phyloP scores from a whole-genome alignment of 352 stramenopile species.

The Hyaloperonospora brassicae region DNA sequence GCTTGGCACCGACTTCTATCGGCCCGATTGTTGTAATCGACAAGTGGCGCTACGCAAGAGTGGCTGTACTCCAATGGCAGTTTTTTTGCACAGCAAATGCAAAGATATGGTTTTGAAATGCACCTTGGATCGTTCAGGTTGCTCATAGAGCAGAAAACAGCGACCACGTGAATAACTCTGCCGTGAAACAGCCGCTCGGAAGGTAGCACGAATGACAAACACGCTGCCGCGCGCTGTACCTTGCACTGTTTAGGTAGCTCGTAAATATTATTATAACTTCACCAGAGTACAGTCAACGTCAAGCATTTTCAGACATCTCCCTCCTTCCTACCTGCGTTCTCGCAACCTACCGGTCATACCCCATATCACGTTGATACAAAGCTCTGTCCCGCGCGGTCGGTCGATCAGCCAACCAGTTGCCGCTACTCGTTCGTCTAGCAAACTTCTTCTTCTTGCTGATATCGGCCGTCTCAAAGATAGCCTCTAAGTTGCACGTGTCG shows the following conservation, averaged over 20 bases:
- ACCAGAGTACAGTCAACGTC: constrained; percentile 14
- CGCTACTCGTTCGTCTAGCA: constrained; percentile 66
- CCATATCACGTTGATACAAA: constrained; percentile 80
- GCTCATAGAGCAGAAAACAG: too few species aligned
- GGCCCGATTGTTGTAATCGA: too few species aligned
- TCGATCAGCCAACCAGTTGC: constrained; percentile 78
- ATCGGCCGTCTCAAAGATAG: constrained; percentile 74
- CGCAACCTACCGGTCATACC: constrained; percentile 42
- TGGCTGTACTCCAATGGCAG: too few species aligned
- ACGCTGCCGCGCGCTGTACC: not conserved
- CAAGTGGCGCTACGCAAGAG: too few species aligned
- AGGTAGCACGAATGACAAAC: constrained; percentile 19
- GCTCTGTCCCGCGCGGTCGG: constrained; percentile 69
- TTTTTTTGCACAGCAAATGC: too few species aligned
- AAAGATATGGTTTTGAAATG: too few species aligned
- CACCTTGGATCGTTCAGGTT: too few species aligned
- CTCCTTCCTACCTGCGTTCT: constrained; percentile 9
- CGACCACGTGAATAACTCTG: too few species aligned
- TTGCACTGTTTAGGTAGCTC: constrained; percentile 16
- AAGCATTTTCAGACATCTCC: constrained; percentile 1
- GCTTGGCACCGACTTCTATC: too few species aligned
- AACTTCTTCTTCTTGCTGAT: constrained; percentile 74
- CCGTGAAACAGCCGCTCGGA: constrained; percentile 6
- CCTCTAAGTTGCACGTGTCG: constrained; percentile 74
- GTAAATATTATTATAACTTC: constrained; percentile 39